Evolutionary conservation across 202 grass and related monocot species (phyloP).

Genomic region (Panicum hallii): DNA sequence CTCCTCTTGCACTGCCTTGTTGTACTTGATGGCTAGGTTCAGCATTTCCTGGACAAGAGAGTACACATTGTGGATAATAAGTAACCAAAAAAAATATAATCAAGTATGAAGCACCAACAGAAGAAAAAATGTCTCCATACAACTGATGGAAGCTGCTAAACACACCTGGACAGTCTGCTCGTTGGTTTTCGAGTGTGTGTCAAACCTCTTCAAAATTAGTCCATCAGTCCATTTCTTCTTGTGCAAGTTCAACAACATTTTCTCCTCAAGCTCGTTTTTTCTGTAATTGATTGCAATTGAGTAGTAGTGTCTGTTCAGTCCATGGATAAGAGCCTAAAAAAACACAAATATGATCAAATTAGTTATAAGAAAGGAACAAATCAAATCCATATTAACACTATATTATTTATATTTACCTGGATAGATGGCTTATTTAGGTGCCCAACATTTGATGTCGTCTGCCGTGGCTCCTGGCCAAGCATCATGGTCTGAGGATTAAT

Average conservation of each 20-base stretch:
- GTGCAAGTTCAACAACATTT: conserved; percentile 89
- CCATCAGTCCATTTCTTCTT: conserved; percentile 99
- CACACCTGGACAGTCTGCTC: conserved; percentile 91
- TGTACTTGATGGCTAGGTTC: conserved; percentile 63
- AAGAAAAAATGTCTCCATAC: neutral
- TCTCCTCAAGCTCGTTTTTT: conserved; percentile 96
- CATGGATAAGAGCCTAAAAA: conserved; percentile 80
- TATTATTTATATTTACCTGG: conserved; percentile 55
- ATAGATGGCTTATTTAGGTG: conserved; percentile 92
- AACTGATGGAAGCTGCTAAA: neutral
- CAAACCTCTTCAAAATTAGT: conserved; percentile 73
- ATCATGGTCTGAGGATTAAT: conserved; percentile 91
- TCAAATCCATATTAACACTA: neutral
- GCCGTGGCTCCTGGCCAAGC: conserved; percentile 86
- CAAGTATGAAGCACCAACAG: conserved; percentile 4
- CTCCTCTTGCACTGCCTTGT: conserved; percentile 91
- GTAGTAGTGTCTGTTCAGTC: conserved; percentile 87
- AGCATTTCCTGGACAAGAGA: conserved; percentile 60
- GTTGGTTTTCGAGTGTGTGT: conserved; percentile 83
- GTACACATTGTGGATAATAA: neutral
- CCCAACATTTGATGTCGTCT: conserved; percentile 91
- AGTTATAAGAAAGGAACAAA: conserved; percentile 12
- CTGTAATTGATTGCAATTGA: conserved; percentile 96
- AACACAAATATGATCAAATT: conserved; percentile 18
- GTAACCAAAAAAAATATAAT: neutral